Evolutionary conservation across 805 yeast species (phyloP).

Genomic region (Ogataea naganishii): DNA sequence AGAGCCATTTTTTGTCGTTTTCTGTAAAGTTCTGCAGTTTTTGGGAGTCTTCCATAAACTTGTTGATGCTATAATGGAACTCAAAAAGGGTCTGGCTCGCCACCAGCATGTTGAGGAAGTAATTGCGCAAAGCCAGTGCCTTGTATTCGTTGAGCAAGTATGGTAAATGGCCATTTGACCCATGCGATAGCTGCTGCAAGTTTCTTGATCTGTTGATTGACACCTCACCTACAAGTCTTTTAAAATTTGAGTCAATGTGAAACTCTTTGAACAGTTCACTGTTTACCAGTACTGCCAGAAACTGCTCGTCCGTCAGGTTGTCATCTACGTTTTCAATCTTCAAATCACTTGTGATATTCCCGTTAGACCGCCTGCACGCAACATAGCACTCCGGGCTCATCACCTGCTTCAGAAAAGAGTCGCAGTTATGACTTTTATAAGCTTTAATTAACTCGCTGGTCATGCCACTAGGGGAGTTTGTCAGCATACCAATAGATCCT

Average conservation of each 20-base stretch:
- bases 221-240: conserved; percentile 37
- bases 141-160: conserved; percentile 21
- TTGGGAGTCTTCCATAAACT: conserved; percentile 15
- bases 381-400: conserved; percentile 1
- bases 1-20: conserved; percentile 33
- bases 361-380: conserved; percentile 1
- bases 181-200: conserved; percentile 22
- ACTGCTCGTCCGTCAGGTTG: conserved; percentile 8
- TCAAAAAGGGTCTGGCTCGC: conserved; percentile 48
- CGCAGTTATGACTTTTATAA: background rate
- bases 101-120: conserved; percentile 42
- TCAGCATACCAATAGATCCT: conserved; percentile 1
- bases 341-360: conserved; percentile 3
- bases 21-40: conserved; percentile 23
- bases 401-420: background rate
- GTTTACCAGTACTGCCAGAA: conserved; percentile 29
- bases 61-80: conserved; percentile 31
- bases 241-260: conserved; percentile 33
- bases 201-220: conserved; percentile 38
- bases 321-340: conserved; percentile 8
- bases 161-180: conserved; percentile 7
- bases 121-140: conserved; percentile 39
- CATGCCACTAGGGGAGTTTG: conserved; percentile 3
- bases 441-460: background rate
- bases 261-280: conserved; percentile 41